A percentile compares a stretch with the other conserved stretches of the same genome.
phyloP scores from a whole-genome alignment of 2,329 filamentous ascomycete species.

The Fusarium sp. region DNA sequence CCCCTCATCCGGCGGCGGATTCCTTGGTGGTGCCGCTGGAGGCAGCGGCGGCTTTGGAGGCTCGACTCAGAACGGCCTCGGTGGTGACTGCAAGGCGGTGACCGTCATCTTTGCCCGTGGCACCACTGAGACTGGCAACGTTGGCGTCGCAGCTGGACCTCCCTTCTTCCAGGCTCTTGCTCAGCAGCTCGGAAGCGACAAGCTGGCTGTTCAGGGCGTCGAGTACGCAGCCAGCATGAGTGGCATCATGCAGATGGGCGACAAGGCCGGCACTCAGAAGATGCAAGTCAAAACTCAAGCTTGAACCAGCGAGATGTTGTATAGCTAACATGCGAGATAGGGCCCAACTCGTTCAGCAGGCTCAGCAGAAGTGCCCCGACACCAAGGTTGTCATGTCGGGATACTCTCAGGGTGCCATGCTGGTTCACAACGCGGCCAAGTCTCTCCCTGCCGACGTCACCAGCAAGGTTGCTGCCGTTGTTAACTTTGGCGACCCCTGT shows the following conservation, averaged over 20 bases:
- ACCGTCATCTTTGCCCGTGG: constrained; percentile 67
- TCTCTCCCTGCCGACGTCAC: constrained; percentile 48
- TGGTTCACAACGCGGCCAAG: constrained; percentile 56
- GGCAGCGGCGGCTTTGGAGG: constrained; percentile 13
- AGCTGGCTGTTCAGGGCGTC: constrained; percentile 63
- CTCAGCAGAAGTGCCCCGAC: constrained; percentile 53
- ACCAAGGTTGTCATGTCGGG: constrained; percentile 58
- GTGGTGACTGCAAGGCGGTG: constrained; percentile 46
- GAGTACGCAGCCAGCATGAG: constrained; percentile 57
- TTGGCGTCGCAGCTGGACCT: constrained; percentile 60
- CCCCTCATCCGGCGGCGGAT: neutral
- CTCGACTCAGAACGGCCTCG: constrained; percentile 40
- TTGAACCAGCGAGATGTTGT: neutral
- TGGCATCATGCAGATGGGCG: constrained; percentile 59
- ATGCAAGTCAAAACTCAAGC: constrained; percentile 53
- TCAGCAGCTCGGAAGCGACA: constrained; percentile 51
- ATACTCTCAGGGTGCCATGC: constrained; percentile 54
- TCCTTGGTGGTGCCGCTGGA: neutral
- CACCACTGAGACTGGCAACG: constrained; percentile 61
- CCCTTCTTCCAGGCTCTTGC: constrained; percentile 59
- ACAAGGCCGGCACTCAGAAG: constrained; percentile 52
- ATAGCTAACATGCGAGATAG: constrained; percentile 17
- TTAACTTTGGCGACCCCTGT: constrained; percentile 47
- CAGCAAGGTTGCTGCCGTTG: constrained; percentile 43
- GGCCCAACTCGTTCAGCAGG: constrained; percentile 43